Evolutionary conservation across 768 basidiomycete species (phyloP).

Genomic region (Hericium coralloides): DNA sequence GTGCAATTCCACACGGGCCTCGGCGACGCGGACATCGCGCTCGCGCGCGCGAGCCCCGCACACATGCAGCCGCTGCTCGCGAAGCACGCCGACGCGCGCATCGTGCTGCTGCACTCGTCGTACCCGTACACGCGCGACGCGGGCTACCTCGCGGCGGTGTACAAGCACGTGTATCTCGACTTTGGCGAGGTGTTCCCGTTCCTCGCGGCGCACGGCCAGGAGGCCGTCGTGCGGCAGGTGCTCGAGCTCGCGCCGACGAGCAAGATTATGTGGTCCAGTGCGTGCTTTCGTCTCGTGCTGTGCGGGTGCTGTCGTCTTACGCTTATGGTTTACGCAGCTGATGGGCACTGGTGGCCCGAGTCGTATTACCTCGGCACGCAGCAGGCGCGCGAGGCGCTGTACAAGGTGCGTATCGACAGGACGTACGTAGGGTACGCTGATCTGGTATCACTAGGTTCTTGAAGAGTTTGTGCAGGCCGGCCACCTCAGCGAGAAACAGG

Average conservation of each 20-base stretch:
- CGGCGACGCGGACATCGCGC: conserved; percentile 62
- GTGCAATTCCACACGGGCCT: conserved; percentile 84
- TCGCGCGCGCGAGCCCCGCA: conserved; percentile 51
- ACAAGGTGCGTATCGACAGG: conserved; percentile 31
- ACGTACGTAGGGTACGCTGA: neutral
- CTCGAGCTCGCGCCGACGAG: conserved; percentile 68
- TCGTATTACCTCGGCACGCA: conserved; percentile 57
- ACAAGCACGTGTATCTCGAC: conserved; percentile 69
- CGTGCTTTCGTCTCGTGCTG: neutral
- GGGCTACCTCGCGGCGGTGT: conserved; percentile 65
- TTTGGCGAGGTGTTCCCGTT: conserved; percentile 75
- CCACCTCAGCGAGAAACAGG: conserved; percentile 48
- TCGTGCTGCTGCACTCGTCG: conserved; percentile 68
- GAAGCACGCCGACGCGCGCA: conserved; percentile 45
- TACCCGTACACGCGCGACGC: conserved; percentile 76
- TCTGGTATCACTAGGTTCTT: conserved; percentile 39
- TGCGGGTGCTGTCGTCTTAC: neutral
- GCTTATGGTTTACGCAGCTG: conserved; percentile 29
- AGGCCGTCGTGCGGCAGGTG: conserved; percentile 47
- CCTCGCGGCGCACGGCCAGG: conserved; percentile 56
- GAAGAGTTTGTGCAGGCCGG: conserved; percentile 34
- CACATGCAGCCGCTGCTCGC: conserved; percentile 62
- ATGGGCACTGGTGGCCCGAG: conserved; percentile 74
- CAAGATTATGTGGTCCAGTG: conserved; percentile 79
- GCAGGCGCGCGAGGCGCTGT: conserved; percentile 58